Evolutionary conservation across 768 basidiomycete genomes (phyloP).

Genomic region (Hydnum rufescens): DNA sequence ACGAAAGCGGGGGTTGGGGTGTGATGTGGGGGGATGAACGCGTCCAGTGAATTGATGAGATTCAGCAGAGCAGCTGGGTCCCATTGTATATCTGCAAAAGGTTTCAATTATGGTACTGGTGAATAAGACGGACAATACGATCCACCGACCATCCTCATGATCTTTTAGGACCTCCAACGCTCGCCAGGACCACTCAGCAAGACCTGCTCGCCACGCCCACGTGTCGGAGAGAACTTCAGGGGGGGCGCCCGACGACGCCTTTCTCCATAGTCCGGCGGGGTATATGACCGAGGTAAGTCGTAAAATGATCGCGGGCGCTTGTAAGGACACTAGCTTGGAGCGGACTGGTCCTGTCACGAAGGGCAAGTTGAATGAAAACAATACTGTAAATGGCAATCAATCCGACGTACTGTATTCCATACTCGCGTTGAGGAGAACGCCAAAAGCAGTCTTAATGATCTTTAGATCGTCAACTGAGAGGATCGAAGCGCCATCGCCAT

Average conservation of each 20-base stretch:
- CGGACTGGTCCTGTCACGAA: constrained; percentile 42
- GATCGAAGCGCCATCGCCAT: constrained; percentile 17
- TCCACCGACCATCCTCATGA: constrained; percentile 33
- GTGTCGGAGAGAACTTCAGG: constrained; percentile 23
- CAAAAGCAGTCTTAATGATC: constrained; percentile 57
- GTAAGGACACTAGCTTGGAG: constrained; percentile 42
- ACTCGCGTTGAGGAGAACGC: constrained; percentile 58
- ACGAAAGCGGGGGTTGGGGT: constrained; percentile 23
- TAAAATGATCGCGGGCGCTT: constrained; percentile 47
- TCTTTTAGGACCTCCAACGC: constrained; percentile 43
- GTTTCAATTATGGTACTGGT: constrained; percentile 3
- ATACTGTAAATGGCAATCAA: not conserved
- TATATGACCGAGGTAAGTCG: constrained; percentile 49
- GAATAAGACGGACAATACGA: not conserved
- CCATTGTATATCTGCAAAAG: constrained; percentile 30
- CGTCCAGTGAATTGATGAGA: constrained; percentile 35
- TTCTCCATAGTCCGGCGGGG: constrained; percentile 45
- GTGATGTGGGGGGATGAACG: constrained; percentile 39
- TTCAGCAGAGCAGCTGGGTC: constrained; percentile 42
- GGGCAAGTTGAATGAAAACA: not conserved
- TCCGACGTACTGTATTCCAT: constrained; percentile 45
- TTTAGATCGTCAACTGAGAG: constrained; percentile 39
- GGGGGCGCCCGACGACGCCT: constrained; percentile 11
- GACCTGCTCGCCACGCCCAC: constrained; percentile 43
- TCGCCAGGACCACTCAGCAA: constrained; percentile 64